A percentile compares a stretch with the other conserved stretches of the same genome.
phyloP scores from a whole-genome alignment of 2,329 filamentous ascomycete species.

The Sphaerulina vaccinii region DNA sequence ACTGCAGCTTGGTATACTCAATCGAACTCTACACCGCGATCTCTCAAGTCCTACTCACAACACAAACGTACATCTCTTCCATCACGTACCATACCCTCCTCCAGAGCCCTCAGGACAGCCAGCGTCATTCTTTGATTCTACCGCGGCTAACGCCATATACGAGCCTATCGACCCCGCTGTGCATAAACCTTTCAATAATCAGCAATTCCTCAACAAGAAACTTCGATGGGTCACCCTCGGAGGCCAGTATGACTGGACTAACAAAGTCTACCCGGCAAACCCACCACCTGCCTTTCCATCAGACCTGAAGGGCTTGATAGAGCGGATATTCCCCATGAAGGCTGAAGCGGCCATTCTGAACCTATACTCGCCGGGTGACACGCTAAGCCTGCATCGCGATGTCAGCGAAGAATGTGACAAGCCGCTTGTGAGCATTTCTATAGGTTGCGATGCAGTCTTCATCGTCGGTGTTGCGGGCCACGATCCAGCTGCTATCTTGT shows the following conservation, averaged over 20 bases:
- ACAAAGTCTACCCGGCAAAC: conserved; percentile 73
- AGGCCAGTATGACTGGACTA: conserved; percentile 95
- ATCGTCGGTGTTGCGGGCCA: conserved; percentile 67
- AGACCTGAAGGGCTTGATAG: conserved; percentile 69
- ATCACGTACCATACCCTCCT: conserved; percentile 64
- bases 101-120: conserved; percentile 25
- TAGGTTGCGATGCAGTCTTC: conserved; percentile 89
- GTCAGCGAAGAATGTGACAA: conserved; percentile 80
- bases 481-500: conserved; percentile 53
- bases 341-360: conserved; percentile 93
- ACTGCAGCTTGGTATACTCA: conserved; percentile 69
- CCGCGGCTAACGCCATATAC: conserved; percentile 33
- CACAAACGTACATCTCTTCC: conserved; percentile 88
- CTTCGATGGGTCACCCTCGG: conserved; percentile 93
- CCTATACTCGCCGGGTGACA: conserved; percentile 86
- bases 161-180: conserved; percentile 66
- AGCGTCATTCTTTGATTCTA: conserved; percentile 58
- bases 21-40: conserved; percentile 73
- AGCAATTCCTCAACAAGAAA: conserved; percentile 71
- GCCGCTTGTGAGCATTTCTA: conserved; percentile 78
- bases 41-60: conserved; percentile 70
- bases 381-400: conserved; percentile 88
- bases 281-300: conserved; percentile 68
- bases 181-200: conserved; percentile 71
- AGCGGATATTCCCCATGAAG: conserved; percentile 71